Evolutionary conservation across 176 grass and related monocot genomes (phyloP).

Genomic region (Eragrostis curvula): DNA sequence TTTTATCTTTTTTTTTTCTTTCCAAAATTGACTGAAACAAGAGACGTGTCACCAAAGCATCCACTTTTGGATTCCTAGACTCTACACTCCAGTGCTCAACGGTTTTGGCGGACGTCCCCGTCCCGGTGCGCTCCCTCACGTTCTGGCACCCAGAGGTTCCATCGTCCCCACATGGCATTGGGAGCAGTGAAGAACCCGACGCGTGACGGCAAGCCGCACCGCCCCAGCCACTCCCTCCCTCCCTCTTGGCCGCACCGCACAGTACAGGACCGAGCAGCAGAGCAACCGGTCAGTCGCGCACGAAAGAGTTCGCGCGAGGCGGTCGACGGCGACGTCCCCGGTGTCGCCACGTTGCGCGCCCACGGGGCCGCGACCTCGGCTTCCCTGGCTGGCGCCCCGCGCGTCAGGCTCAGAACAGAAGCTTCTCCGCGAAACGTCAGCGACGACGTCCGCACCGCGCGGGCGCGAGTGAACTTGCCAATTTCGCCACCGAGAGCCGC

Average conservation of each 20-base stretch:
- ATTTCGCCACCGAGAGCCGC: background rate
- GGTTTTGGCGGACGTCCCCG: background rate
- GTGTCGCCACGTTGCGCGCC: background rate
- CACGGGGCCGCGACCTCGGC: background rate
- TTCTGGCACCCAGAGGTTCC: background rate
- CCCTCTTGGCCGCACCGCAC: background rate
- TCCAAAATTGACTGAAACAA: background rate
- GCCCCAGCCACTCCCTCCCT: background rate
- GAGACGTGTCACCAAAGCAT: too few species aligned
- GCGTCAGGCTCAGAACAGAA: too few species aligned
- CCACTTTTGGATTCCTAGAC: too few species aligned
- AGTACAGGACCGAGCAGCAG: background rate
- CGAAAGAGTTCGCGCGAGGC: background rate
- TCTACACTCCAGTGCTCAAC: background rate
- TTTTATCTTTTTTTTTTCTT: too few species aligned
- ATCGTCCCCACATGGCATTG: background rate
- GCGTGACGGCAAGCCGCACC: background rate
- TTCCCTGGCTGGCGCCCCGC: too few species aligned
- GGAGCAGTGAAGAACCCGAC: too few species aligned
- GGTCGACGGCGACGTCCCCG: too few species aligned
- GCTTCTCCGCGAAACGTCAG: conserved; percentile 14
- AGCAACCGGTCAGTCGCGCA: background rate
- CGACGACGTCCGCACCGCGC: conserved; percentile 20
- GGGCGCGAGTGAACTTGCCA: background rate
- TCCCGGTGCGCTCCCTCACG: background rate